Base-by-base conservation (phyloP, 768 basidiomycete species). In the Mycena vulgaris region DNA sequence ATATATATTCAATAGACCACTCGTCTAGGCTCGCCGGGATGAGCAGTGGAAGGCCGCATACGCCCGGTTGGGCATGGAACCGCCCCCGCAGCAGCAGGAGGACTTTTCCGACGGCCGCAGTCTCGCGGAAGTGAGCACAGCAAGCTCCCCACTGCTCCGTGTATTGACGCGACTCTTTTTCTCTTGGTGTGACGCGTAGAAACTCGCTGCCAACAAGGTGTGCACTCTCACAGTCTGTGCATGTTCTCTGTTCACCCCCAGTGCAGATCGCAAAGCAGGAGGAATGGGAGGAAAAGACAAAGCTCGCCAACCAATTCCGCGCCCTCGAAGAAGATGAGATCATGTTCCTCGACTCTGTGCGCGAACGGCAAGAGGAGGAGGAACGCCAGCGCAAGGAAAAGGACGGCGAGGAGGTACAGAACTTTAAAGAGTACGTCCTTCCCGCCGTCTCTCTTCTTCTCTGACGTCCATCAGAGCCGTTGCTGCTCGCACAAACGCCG, bases 21-120 rank as follows among this genome's bases (percentile, higher is more conserved):
- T 8, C 21, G 5, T n/a, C 5, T 28, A 63, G 62, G 84, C 88
- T 9, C 85, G 90, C 33, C 84, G 90, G 70, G 95, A 96, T 8
- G 94, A 94, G 75, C 93, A 95, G 75, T 96, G 95, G 95, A 94
- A 92, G 76, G 95, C 94, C 17, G 95, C 95, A 30, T 96, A 95
- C 80, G 95, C 94, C 48, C 88, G 94, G 69, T 85, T 95, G 13
- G 95, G 95, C 57, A 95, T 95, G 79, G 94, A 93, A 64, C 95
- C 95, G 11, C 95, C 93, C 3, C 89, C 90, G 7, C 89, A 88
- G 75, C 93, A 92, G 42, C 85, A 85, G 31, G 93, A 94, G 75
- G 95, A 95, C 64, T 84, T 84, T 3, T 94, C 90, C 76, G 95
- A 96, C 79, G 95, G 95, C 59, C 85, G 95, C 74, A 95, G 94